phyloP scores from a whole-genome alignment of 495 filamentous ascomycete species.

The Penicillium manginii region DNA sequence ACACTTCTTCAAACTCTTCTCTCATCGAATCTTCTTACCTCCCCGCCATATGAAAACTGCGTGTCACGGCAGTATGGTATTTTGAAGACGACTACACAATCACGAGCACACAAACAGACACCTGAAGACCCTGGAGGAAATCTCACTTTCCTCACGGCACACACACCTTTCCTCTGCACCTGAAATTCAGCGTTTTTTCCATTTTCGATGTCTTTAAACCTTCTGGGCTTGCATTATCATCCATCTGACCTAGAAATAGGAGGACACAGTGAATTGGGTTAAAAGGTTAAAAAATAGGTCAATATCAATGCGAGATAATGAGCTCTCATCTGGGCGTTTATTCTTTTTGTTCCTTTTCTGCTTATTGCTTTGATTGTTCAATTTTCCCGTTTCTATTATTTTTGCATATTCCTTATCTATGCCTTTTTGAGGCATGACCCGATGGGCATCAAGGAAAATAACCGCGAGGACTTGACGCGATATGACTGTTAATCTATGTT shows the following conservation, averaged over 20 bases:
- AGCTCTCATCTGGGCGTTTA: constrained; percentile 20
- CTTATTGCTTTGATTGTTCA: constrained; percentile 7
- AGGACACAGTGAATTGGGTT: constrained; percentile 16
- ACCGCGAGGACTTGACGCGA: constrained; percentile 3
- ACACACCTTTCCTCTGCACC: background rate
- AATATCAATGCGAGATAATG: constrained; percentile 19
- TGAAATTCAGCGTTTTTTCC: constrained; percentile 19
- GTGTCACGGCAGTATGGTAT: background rate
- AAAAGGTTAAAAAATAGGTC: constrained; percentile 15
- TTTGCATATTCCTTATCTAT: background rate
- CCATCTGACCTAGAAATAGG: constrained; percentile 23
- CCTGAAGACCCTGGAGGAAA: background rate
- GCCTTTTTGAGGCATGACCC: background rate
- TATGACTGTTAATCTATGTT: constrained; percentile 17
- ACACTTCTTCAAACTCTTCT: background rate
- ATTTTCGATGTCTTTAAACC: constrained; percentile 6
- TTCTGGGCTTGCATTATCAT: constrained; percentile 4
- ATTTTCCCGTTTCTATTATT: constrained; percentile 7
- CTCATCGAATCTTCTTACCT: constrained; percentile 1
- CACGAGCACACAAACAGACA: background rate
- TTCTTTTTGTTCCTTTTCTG: constrained; percentile 14
- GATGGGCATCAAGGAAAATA: background rate
- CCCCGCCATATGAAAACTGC: background rate
- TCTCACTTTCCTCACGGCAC: background rate
- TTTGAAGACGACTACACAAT: background rate